phyloP scores from a whole-genome alignment of 1,284 basidiomycete genomes.

The Sanghuangporus baumii region DNA sequence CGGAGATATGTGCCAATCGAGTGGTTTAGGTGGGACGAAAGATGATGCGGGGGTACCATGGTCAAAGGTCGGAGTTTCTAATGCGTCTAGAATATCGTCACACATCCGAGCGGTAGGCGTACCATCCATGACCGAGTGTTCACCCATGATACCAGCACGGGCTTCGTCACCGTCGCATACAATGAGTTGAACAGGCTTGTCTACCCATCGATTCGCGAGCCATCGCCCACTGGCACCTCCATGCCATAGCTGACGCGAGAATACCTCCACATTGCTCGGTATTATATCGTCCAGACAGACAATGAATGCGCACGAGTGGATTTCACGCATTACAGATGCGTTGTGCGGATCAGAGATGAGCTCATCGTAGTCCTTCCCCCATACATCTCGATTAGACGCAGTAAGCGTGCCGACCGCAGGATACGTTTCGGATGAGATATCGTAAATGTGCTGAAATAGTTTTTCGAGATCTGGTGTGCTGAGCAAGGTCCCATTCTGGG shows the following conservation, averaged over 20 bases:
- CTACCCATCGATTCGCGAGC: slow-evolving; percentile 69
- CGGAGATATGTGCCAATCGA: slow-evolving; percentile 64
- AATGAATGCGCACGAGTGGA: slow-evolving; percentile 80
- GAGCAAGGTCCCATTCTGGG: slow-evolving; percentile 51
- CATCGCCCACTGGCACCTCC: slow-evolving; percentile 38
- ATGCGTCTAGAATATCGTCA: slow-evolving; percentile 64
- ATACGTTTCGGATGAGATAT: slow-evolving; percentile 53
- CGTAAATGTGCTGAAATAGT: slow-evolving; percentile 72
- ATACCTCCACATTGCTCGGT: slow-evolving; percentile 48
- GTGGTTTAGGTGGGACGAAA: slow-evolving; percentile 30
- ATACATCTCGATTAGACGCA: slow-evolving; percentile 74
- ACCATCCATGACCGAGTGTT: slow-evolving; percentile 91
- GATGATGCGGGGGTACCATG: slow-evolving; percentile 31
- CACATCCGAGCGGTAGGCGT: slow-evolving; percentile 61
- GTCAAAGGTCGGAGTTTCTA: slow-evolving; percentile 56
- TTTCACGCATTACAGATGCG: slow-evolving; percentile 55
- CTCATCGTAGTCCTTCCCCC: slow-evolving; percentile 74
- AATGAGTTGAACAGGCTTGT: slow-evolving; percentile 82
- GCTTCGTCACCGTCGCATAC: slow-evolving; percentile 78
- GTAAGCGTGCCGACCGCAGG: slow-evolving; percentile 76
- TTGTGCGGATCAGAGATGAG: slow-evolving; percentile 57
- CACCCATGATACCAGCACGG: slow-evolving; percentile 81
- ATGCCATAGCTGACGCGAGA: slow-evolving; percentile 71
- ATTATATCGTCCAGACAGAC: slow-evolving; percentile 68
- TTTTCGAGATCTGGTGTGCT: slow-evolving; percentile 68